Conservation (phyloP, 352 stramenopile species). For the Pythium dissotocum region DNA sequence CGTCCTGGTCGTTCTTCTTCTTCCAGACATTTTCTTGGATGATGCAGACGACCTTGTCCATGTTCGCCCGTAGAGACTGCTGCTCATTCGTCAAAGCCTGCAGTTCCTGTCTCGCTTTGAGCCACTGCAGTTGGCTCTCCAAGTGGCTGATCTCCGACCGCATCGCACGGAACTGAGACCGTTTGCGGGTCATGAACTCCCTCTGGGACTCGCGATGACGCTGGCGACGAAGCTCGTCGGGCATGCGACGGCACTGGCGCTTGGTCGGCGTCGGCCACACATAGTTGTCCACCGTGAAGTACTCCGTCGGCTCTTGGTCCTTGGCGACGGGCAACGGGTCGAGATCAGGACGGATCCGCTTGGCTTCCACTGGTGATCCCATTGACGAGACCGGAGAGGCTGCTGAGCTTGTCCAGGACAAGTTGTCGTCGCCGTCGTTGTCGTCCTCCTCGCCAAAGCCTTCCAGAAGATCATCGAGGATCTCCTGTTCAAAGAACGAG, state of each 20-base stretch:
- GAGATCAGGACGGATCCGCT: slow-evolving; percentile 17
- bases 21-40: slow-evolving; percentile 20
- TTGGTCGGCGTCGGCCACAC: slow-evolving; percentile 24
- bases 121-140: slow-evolving; percentile 23
- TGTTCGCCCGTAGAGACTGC: slow-evolving; percentile 17
- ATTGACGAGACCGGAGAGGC: background rate
- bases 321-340: slow-evolving; percentile 18
- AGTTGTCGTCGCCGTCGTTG: slow-evolving; percentile 10
- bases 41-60: slow-evolving; percentile 1
- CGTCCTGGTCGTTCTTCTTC: background rate
- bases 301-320: slow-evolving; percentile 18
- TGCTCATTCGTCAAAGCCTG: slow-evolving; percentile 20
- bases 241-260: slow-evolving; percentile 20
- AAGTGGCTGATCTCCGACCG: slow-evolving; percentile 23
- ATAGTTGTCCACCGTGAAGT: slow-evolving; percentile 29
- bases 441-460: slow-evolving; percentile 9
- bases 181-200: slow-evolving; percentile 30
- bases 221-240: slow-evolving; percentile 24
- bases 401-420: background rate
- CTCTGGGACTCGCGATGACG: slow-evolving; percentile 27
- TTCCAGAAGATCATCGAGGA: slow-evolving; percentile 18
- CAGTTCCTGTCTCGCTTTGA: slow-evolving; percentile 17
- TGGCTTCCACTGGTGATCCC: background rate
- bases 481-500: slow-evolving; percentile 15
- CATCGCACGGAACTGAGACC: slow-evolving; percentile 21